These are phyloP conservation scores for Diplodia intermedia DNA, from an alignment of 2,329 filamentous ascomycete genomes.

Conservation along the genomic window DNA sequence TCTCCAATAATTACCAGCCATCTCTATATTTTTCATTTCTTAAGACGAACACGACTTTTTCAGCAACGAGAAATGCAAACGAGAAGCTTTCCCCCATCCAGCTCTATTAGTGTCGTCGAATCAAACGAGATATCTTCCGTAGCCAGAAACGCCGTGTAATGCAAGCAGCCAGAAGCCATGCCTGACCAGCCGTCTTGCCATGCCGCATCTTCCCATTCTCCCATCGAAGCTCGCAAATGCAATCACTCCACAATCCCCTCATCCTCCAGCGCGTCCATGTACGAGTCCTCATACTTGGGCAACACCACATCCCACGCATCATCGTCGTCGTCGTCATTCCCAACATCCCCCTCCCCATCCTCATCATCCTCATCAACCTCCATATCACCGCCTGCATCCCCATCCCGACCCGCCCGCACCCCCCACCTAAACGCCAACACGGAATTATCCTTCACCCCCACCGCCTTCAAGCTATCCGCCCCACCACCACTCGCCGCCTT, in stretches of 20 bases:
- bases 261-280: constrained; percentile 39
- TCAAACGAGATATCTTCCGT: background rate
- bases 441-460: constrained; percentile 45
- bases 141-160: constrained; percentile 15
- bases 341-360: constrained; percentile 43
- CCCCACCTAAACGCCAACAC: constrained; percentile 49
- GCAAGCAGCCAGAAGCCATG: constrained; percentile 16
- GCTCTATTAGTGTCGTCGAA: no score
- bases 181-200: background rate
- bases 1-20: background rate
- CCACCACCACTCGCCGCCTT: background rate
- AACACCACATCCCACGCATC: constrained; percentile 46
- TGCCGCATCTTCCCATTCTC: background rate
- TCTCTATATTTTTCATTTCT: background rate
- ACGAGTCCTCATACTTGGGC: constrained; percentile 48
- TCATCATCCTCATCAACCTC: background rate
- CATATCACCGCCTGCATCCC: constrained; percentile 34
- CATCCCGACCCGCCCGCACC: constrained; percentile 22
- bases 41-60: background rate
- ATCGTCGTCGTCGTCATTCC: background rate
- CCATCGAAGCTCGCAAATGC: background rate
- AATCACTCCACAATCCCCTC: constrained; percentile 30
- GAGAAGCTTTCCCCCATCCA: background rate
- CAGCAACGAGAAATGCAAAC: background rate
- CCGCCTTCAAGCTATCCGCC: constrained; percentile 46